Conservation (phyloP, 306 rosid genomes). For the Fragaria ananassa region DNA sequence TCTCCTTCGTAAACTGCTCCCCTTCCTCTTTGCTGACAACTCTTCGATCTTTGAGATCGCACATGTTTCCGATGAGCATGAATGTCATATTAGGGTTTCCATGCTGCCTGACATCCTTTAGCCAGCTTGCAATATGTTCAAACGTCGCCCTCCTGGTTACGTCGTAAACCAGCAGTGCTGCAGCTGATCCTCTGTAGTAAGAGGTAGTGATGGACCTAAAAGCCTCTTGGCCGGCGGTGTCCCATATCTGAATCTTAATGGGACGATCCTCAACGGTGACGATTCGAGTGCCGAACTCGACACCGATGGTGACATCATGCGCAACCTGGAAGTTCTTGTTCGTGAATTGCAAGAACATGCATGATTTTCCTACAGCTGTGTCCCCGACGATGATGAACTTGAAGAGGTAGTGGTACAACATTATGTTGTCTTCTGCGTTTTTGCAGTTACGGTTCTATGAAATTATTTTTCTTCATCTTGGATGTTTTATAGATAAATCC, state of each 20-base stretch:
- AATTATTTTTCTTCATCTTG: background rate
- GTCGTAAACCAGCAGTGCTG: conserved; percentile 92
- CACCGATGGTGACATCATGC: conserved; percentile 93
- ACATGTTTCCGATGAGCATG: conserved; percentile 84
- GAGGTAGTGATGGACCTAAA: conserved; percentile 92
- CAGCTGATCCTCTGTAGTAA: conserved; percentile 92
- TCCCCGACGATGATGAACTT: conserved; percentile 96
- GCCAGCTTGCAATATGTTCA: conserved; percentile 74
- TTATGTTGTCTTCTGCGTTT: background rate
- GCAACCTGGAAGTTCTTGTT: conserved; percentile 91
- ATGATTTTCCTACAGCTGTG: conserved; percentile 95
- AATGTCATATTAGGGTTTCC: conserved; percentile 91
- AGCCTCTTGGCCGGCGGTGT: conserved; percentile 95
- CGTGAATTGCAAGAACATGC: conserved; percentile 83
- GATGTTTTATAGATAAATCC: background rate
- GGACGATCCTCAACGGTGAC: conserved; percentile 71
- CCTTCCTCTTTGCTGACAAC: conserved; percentile 95
- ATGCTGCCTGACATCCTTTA: conserved; percentile 91
- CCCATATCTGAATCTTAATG: conserved; percentile 96
- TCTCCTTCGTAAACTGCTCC: conserved; percentile 31
- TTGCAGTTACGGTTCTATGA: no score
- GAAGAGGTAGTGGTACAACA: conserved; percentile 71
- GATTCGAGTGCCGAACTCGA: conserved; percentile 92
- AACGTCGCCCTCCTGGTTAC: conserved; percentile 94
- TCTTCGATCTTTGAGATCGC: conserved; percentile 75